Conservation (phyloP, 352 stramenopile genomes). For the Thraustochytrium striatum region DNA sequence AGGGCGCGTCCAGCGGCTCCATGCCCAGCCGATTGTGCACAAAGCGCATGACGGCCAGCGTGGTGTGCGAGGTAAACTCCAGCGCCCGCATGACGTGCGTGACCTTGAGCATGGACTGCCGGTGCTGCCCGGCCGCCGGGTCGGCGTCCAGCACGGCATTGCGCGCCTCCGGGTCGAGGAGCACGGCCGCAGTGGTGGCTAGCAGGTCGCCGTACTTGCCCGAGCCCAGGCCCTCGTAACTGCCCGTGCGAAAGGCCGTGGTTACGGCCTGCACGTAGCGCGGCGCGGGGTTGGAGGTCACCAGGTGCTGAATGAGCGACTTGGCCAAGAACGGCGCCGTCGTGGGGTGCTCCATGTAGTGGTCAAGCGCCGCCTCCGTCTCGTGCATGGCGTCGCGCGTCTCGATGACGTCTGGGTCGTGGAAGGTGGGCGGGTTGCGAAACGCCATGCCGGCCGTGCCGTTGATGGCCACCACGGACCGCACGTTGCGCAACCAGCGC, state of each 20-base stretch:
- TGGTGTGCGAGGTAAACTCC: constrained; percentile 26
- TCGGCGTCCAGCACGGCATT: constrained; percentile 55
- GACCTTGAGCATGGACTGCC: constrained; percentile 55
- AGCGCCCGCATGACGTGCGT: constrained; percentile 37
- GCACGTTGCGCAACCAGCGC: constrained; percentile 53
- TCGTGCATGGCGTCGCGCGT: constrained; percentile 58
- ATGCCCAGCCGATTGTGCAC: constrained; percentile 59
- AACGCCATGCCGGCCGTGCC: constrained; percentile 55
- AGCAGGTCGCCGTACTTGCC: constrained; percentile 61
- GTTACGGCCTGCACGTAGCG: constrained; percentile 57
- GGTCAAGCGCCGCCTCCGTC: constrained; percentile 60
- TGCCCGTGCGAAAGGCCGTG: constrained; percentile 57
- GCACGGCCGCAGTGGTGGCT: constrained; percentile 57
- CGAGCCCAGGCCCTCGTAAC: constrained; percentile 56
- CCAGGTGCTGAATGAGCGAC: constrained; percentile 61
- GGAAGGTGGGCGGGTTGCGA: constrained; percentile 60
- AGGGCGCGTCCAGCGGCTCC: constrained; percentile 57
- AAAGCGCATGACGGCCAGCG: constrained; percentile 2
- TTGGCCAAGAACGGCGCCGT: constrained; percentile 62
- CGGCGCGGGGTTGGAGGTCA: constrained; percentile 60
- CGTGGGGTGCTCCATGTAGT: constrained; percentile 61
- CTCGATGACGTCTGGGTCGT: constrained; percentile 51
- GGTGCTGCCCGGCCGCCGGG: constrained; percentile 55
- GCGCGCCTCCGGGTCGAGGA: constrained; percentile 59
- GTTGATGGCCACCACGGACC: constrained; percentile 55